phyloP scores from a whole-genome alignment of 176 grass and related monocot species.

The Dactylis glomerata region DNA sequence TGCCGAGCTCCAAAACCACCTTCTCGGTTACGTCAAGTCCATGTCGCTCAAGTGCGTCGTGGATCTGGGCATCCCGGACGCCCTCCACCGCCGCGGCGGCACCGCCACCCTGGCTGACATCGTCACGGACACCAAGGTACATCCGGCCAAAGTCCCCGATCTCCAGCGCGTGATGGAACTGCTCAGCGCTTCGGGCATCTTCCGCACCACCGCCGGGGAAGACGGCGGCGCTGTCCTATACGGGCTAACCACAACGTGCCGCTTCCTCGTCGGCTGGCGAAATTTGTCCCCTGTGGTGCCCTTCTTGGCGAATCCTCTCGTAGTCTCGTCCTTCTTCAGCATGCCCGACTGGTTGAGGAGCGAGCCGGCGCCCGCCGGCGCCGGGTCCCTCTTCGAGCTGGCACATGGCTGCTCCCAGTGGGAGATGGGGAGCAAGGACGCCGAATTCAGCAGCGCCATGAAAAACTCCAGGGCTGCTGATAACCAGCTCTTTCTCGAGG shows the following conservation, averaged over 20 bases:
- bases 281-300: background rate
- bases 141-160: slow-evolving; percentile 8
- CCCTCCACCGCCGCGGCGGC: slow-evolving; percentile 33
- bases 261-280: slow-evolving; percentile 12
- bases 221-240: background rate
- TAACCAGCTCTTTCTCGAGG: slow-evolving; percentile 7
- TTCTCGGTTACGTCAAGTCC: slow-evolving; percentile 28
- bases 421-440: background rate
- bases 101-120: background rate
- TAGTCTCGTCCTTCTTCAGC: background rate
- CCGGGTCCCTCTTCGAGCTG: background rate
- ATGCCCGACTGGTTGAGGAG: slow-evolving; percentile 31
- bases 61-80: slow-evolving; percentile 36
- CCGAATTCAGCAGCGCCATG: background rate
- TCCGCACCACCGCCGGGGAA: background rate
- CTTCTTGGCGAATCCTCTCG: slow-evolving; percentile 5
- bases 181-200: slow-evolving; percentile 29
- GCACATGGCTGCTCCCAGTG: slow-evolving; percentile 19
- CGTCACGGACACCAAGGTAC: background rate
- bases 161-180: slow-evolving; percentile 34
- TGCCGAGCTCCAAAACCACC: background rate
- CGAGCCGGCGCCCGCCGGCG: background rate
- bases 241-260: slow-evolving; percentile 7
- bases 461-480: slow-evolving; percentile 30
- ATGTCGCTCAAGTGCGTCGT: slow-evolving; percentile 37